Percentiles rank a stretch among this genome's conserved stretches.
These are phyloP conservation scores for Bertia moriformis DNA, from an alignment of 2,329 filamentous ascomycete genomes.

Conservation along the genomic window DNA sequence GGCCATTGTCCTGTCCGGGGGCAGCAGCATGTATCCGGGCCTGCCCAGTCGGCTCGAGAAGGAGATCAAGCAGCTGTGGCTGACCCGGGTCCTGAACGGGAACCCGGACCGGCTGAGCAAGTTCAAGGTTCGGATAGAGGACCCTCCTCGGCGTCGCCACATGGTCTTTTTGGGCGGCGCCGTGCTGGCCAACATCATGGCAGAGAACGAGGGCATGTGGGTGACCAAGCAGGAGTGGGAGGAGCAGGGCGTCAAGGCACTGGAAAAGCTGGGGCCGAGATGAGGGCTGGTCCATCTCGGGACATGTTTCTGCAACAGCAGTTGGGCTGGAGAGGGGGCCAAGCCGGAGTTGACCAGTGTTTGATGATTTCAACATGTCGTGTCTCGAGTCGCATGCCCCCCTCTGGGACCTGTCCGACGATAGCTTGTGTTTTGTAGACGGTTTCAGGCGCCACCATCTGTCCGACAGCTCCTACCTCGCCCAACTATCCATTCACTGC, in stretches of 20 bases:
- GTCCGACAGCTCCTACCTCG: too few species aligned
- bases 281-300: too few species aligned
- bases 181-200: constrained; percentile 96
- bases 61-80: constrained; percentile 96
- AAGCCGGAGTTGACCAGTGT: too few species aligned
- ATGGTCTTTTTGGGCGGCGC: constrained; percentile 99
- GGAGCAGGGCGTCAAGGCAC: constrained; percentile 68
- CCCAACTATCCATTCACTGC: too few species aligned
- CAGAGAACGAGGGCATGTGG: constrained; percentile 98
- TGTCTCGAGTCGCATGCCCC: too few species aligned
- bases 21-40: constrained; percentile 97
- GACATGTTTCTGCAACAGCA: too few species aligned
- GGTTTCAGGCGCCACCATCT: too few species aligned
- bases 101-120: constrained; percentile 91
- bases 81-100: constrained; percentile 76
- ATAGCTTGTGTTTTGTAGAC: too few species aligned
- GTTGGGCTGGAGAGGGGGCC: too few species aligned
- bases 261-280: constrained; percentile 89
- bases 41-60: constrained; percentile 90
- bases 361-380: too few species aligned
- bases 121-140: constrained; percentile 99
- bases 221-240: constrained; percentile 94
- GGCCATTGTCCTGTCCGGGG: constrained; percentile 89
- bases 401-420: too few species aligned
- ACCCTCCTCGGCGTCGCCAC: constrained; percentile 85